phyloP scores from a whole-genome alignment of 352 stramenopile species.

The Phytophthora macrochlamydospora region DNA sequence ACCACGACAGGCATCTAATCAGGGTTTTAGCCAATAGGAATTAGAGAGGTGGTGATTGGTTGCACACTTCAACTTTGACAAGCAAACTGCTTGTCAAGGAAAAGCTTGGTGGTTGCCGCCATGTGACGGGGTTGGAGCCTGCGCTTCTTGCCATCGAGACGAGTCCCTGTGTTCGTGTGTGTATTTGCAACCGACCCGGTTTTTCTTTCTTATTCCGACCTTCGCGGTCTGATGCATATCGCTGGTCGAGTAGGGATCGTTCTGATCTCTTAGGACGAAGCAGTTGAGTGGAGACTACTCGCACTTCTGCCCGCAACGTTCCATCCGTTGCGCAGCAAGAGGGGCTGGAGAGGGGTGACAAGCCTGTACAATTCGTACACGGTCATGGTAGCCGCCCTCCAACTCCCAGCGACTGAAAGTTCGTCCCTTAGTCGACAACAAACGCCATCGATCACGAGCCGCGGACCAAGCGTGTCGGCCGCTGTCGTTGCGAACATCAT shows the following conservation, averaged over 20 bases:
- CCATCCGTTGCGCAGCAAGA: not conserved
- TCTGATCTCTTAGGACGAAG: conserved; percentile 2
- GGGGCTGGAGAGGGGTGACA: conserved; percentile 18
- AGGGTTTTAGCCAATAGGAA: not conserved
- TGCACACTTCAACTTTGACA: not conserved
- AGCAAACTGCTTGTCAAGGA: too few species aligned
- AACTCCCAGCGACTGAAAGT: conserved; percentile 9
- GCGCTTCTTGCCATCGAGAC: too few species aligned
- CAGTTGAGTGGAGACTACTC: conserved; percentile 10
- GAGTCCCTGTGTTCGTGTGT: too few species aligned
- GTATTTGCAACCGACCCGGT: too few species aligned
- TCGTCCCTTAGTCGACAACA: conserved; percentile 17
- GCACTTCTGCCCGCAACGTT: conserved; percentile 18
- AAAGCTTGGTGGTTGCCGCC: too few species aligned
- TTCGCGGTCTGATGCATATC: too few species aligned
- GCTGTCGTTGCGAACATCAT: conserved; percentile 22
- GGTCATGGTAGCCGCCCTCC: conserved; percentile 32
- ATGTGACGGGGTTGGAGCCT: too few species aligned
- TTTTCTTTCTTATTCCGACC: too few species aligned
- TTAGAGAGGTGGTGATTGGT: not conserved
- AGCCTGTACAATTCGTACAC: not conserved
- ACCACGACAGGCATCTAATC: conserved; percentile 9
- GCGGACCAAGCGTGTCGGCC: conserved; percentile 12
- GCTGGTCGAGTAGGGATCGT: not conserved
- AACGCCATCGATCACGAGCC: conserved; percentile 10